A percentile compares a stretch with the other conserved stretches of the same genome.
Conservation (phyloP, 768 basidiomycete species). For the Boletus pseudopeckii region DNA sequence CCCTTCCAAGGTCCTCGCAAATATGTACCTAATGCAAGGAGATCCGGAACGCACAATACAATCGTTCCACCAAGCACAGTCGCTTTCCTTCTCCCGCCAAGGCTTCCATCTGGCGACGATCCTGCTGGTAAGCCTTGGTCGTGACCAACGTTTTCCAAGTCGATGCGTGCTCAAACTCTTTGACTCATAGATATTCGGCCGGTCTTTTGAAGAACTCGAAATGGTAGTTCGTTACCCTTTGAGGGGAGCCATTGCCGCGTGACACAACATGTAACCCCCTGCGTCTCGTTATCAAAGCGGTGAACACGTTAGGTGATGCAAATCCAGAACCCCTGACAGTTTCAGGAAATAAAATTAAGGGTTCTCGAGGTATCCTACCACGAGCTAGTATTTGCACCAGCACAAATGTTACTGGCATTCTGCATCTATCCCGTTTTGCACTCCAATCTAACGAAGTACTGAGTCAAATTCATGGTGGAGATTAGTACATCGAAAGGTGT, state of each 20-base stretch:
- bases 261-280: background rate
- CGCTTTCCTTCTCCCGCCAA: background rate
- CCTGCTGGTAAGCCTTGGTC: background rate
- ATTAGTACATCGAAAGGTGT: slow-evolving; percentile 11
- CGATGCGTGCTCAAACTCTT: background rate
- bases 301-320: background rate
- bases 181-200: background rate
- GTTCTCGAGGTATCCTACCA: no score
- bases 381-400: no score
- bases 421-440: no score
- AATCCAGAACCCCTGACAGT: no score
- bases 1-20: background rate
- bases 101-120: background rate
- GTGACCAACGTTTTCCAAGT: background rate
- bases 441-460: background rate
- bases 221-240: slow-evolving; percentile 3
- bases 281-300: background rate
- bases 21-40: background rate
- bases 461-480: background rate
- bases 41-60: background rate
- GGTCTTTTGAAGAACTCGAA: slow-evolving; percentile 7
- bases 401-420: no score
- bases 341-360: no score
- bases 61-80: background rate
- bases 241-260: background rate